Conservation (phyloP, 129 eudicot species). For the Lactuca saligna region DNA sequence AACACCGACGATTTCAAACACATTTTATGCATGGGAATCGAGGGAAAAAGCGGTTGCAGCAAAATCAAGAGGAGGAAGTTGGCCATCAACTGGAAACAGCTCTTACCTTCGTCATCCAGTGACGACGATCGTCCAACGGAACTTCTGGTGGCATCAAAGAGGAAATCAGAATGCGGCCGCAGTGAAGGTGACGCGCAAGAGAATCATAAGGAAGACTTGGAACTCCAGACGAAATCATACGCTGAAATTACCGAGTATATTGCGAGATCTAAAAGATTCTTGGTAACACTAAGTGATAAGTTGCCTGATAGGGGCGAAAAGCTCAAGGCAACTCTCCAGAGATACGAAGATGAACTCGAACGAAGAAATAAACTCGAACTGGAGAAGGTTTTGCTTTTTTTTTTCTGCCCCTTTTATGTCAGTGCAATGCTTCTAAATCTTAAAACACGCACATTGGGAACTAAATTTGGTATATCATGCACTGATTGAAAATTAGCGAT, state of each 20-base stretch:
- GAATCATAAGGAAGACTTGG: conserved; percentile 1
- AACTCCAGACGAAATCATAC: conserved; percentile 20
- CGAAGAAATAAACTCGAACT: conserved; percentile 18
- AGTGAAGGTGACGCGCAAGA: not conserved
- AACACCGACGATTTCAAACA: conserved; percentile 15
- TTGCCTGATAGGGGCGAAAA: conserved; percentile 57
- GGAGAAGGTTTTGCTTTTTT: conserved; percentile 38
- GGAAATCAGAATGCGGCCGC: not conserved
- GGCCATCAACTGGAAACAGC: conserved; percentile 30
- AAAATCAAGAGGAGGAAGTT: conserved; percentile 19
- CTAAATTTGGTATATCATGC: not conserved
- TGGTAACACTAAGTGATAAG: not conserved
- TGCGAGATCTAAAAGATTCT: not conserved
- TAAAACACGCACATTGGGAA: not conserved
- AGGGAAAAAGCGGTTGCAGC: conserved; percentile 9
- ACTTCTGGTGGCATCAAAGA: conserved; percentile 16
- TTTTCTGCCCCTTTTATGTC: not conserved
- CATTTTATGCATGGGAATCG: conserved; percentile 39
- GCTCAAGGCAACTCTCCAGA: conserved; percentile 18
- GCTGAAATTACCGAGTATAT: conserved; percentile 11
- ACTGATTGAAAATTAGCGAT: not conserved
- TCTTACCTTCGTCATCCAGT: conserved; percentile 20
- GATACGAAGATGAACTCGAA: conserved; percentile 37
- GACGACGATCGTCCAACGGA: conserved; percentile 43
- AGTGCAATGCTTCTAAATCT: not conserved